Percentiles rank a stretch among this genome's conserved stretches.
phyloP scores from a whole-genome alignment of 208 protist genomes.

The Leishmania tarentolae region DNA sequence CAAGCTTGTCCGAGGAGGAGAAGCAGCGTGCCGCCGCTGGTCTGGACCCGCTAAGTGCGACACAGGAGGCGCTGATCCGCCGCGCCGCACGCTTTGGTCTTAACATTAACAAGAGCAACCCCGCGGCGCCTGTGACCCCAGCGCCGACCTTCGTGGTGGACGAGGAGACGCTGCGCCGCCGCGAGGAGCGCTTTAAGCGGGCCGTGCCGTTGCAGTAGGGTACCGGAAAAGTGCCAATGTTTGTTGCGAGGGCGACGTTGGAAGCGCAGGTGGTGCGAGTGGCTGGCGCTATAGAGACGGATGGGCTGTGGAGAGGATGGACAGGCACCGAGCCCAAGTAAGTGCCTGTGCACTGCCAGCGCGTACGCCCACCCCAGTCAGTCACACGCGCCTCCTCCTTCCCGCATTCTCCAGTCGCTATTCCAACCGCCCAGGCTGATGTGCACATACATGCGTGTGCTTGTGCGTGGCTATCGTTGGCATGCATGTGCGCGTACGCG shows the following conservation, averaged over 20 bases:
- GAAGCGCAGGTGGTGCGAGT: not conserved
- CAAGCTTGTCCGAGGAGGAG: slow-evolving; percentile 61
- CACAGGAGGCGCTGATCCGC: slow-evolving; percentile 64
- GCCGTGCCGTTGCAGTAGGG: slow-evolving; percentile 4
- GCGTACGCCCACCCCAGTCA: not conserved
- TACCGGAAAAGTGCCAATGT: not conserved
- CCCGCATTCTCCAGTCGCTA: not conserved
- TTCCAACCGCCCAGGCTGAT: not conserved
- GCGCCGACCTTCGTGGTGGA: slow-evolving; percentile 48
- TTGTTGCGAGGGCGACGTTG: not conserved
- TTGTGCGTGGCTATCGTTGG: no score
- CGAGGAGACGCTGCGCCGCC: slow-evolving; percentile 59
- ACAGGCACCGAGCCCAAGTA: not conserved
- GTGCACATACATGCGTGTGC: not conserved
- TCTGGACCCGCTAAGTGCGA: slow-evolving; percentile 56
- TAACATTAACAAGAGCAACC: slow-evolving; percentile 25
- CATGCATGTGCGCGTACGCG: not conserved
- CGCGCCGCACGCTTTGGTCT: slow-evolving; percentile 80
- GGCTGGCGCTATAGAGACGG: not conserved
- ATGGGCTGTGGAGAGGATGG: not conserved
- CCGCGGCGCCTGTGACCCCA: slow-evolving; percentile 24
- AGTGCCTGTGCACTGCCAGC: not conserved
- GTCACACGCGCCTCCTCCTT: not conserved
- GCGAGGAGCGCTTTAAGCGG: slow-evolving; percentile 64
- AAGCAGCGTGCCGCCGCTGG: slow-evolving; percentile 48